Conservation (phyloP, 208 protist species). For the Herpetomonas tarakana region DNA sequence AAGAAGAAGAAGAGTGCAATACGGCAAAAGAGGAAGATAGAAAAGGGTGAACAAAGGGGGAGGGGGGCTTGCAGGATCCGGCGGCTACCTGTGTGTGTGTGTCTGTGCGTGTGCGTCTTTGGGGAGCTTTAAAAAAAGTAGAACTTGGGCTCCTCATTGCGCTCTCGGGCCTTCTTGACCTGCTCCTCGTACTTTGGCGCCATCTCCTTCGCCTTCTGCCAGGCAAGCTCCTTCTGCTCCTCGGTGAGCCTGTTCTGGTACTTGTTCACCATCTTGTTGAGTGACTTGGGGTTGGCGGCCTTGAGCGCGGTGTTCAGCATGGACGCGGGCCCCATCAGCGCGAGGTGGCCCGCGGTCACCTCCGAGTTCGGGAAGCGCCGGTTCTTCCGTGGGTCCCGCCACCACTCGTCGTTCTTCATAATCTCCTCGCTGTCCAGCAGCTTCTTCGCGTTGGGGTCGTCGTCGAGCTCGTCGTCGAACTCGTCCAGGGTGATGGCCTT, state of each 20-base stretch:
- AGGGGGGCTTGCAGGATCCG: neutral
- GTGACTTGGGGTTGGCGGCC: slow-evolving; percentile 68
- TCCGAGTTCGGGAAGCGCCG: slow-evolving; percentile 75
- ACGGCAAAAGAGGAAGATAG: neutral
- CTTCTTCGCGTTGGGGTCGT: slow-evolving; percentile 9
- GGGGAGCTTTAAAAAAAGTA: slow-evolving; percentile 64
- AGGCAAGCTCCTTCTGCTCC: slow-evolving; percentile 83
- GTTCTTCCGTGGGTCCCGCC: slow-evolving; percentile 84
- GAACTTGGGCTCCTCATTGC: slow-evolving; percentile 81
- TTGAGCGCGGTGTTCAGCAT: slow-evolving; percentile 91
- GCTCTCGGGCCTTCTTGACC: slow-evolving; percentile 70
- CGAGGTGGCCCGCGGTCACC: slow-evolving; percentile 75
- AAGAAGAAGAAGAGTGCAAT: too few species aligned
- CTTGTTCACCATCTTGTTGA: slow-evolving; percentile 86
- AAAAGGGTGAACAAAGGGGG: slow-evolving; percentile 6
- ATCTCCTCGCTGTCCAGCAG: slow-evolving; percentile 81
- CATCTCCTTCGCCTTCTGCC: slow-evolving; percentile 87
- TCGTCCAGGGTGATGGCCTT: slow-evolving; percentile 61
- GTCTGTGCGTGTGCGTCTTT: slow-evolving; percentile 6
- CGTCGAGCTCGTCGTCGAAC: slow-evolving; percentile 59
- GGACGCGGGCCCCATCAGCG: slow-evolving; percentile 77
- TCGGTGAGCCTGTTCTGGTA: slow-evolving; percentile 78
- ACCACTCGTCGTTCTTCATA: slow-evolving; percentile 89
- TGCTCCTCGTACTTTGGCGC: slow-evolving; percentile 83
- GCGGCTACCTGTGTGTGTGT: slow-evolving; percentile 2